A percentile compares a stretch with the other conserved stretches of the same genome.
phyloP scores from a whole-genome alignment of 164 flowering plant species.

The Magnolia sinica region DNA sequence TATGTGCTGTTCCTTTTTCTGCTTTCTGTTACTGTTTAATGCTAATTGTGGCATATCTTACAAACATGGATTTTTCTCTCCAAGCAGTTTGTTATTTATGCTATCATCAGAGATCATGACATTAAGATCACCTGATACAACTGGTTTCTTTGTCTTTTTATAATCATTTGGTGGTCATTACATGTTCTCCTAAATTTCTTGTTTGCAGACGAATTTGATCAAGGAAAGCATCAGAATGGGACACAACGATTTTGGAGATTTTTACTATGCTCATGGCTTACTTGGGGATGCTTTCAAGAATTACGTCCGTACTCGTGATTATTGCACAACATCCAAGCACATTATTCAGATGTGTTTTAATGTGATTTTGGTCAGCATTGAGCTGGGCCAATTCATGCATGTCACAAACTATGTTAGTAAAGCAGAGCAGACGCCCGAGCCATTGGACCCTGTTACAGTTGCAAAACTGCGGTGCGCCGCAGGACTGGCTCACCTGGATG shows the following conservation, averaged over 20 bases:
- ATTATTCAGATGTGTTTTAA: conserved; percentile 85
- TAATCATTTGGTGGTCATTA: not conserved
- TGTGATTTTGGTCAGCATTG: conserved; percentile 91
- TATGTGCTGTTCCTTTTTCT: not conserved
- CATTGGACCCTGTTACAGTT: conserved; percentile 47
- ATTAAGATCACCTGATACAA: not conserved
- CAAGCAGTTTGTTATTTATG: not conserved
- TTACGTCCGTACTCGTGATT: conserved; percentile 92
- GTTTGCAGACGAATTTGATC: conserved; percentile 83
- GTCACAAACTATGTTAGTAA: conserved; percentile 82
- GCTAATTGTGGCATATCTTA: not conserved
- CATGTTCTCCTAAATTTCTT: not conserved
- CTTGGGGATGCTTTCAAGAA: conserved; percentile 88
- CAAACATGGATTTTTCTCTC: not conserved
- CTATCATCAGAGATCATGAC: not conserved
- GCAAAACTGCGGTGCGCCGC: conserved; percentile 84
- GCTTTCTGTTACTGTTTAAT: not conserved
- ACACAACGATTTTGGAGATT: conserved; percentile 95
- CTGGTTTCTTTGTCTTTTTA: not conserved
- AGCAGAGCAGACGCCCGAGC: conserved; percentile 79
- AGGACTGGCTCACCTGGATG: conserved; percentile 78
- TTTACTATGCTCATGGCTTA: conserved; percentile 76
- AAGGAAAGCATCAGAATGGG: conserved; percentile 99
- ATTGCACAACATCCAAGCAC: conserved; percentile 95
- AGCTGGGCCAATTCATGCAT: conserved; percentile 94